These are phyloP conservation scores for Meyerozyma sp. DNA, from an alignment of 1,139 yeast genomes.

Conservation along the genomic window DNA sequence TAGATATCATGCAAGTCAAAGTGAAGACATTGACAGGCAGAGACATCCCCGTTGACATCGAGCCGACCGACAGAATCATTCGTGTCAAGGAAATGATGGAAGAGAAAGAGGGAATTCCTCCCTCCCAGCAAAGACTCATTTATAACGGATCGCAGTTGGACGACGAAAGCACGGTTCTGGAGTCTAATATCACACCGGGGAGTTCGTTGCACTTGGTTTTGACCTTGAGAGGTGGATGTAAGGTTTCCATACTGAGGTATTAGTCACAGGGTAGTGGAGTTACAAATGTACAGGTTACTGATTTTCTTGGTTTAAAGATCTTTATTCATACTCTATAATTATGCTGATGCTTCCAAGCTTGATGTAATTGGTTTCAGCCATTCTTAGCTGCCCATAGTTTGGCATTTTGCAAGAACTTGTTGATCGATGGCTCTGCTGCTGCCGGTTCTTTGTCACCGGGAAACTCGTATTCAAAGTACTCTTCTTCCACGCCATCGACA, in stretches of 20 bases:
- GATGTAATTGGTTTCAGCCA: not conserved
- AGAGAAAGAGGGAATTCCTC: constrained; percentile 97
- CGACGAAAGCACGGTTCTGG: constrained; percentile 65
- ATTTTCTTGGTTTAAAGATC: too few relatives aligned
- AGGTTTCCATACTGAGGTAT: too few relatives aligned
- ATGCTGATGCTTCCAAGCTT: not conserved
- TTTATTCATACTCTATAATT: not conserved
- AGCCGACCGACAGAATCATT: constrained; percentile 68
- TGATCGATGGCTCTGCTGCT: constrained; percentile 24
- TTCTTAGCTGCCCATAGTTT: constrained; percentile 45
- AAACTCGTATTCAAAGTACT: constrained; percentile 59
- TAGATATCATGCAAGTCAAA: constrained; percentile 53
- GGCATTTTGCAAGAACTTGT: constrained; percentile 59
- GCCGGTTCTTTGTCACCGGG: constrained; percentile 49
- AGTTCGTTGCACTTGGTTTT: constrained; percentile 83
- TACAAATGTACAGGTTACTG: too few relatives aligned
- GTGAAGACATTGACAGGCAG: constrained; percentile 78
- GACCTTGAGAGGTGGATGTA: constrained; percentile 78
- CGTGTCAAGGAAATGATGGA: constrained; percentile 90
- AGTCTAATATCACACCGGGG: constrained; percentile 67
- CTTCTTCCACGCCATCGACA: constrained; percentile 46
- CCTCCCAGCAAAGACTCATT: constrained; percentile 88
- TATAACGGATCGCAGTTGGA: constrained; percentile 90
- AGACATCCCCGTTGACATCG: constrained; percentile 79
- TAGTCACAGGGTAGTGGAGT: too few relatives aligned